Evolutionary conservation across 768 basidiomycete genomes (phyloP).

Genomic region (Lanmaoa rubissima): DNA sequence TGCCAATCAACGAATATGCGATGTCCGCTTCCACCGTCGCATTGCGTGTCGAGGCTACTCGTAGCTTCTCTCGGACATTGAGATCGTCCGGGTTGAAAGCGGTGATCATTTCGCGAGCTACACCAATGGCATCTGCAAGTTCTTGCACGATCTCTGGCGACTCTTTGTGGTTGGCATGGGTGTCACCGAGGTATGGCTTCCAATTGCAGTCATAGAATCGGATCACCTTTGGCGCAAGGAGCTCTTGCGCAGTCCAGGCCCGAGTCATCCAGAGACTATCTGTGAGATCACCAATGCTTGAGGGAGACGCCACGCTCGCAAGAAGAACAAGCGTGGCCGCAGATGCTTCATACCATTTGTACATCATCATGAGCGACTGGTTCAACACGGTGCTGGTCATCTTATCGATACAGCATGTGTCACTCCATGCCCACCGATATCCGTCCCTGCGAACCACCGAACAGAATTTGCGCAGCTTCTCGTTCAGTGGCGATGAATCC

Average conservation of each 20-base stretch:
- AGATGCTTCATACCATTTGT: too few species aligned
- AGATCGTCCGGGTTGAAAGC: too few species aligned
- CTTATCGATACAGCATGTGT: conserved; percentile 13
- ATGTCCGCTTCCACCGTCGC: too few species aligned
- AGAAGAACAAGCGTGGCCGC: conserved; percentile 7
- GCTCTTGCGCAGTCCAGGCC: conserved; percentile 18
- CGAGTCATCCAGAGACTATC: conserved; percentile 10
- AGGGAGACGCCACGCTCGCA: neutral
- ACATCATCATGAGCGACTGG: too few species aligned
- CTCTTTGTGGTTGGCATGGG: too few species aligned
- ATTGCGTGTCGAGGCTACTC: too few species aligned
- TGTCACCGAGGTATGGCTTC: too few species aligned
- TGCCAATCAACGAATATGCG: too few species aligned
- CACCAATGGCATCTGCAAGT: too few species aligned
- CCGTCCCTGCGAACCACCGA: neutral
- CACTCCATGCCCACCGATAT: conserved; percentile 12
- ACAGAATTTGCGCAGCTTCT: neutral
- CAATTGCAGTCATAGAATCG: conserved; percentile 2
- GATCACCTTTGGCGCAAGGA: conserved; percentile 9
- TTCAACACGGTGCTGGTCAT: conserved; percentile 1
- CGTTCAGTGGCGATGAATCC: neutral
- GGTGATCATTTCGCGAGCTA: too few species aligned
- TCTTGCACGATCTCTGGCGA: too few species aligned
- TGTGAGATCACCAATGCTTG: neutral
- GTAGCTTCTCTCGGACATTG: too few species aligned